phyloP scores from a whole-genome alignment of 2,329 filamentous ascomycete genomes.

The Pseudogymnoascus sp. region DNA sequence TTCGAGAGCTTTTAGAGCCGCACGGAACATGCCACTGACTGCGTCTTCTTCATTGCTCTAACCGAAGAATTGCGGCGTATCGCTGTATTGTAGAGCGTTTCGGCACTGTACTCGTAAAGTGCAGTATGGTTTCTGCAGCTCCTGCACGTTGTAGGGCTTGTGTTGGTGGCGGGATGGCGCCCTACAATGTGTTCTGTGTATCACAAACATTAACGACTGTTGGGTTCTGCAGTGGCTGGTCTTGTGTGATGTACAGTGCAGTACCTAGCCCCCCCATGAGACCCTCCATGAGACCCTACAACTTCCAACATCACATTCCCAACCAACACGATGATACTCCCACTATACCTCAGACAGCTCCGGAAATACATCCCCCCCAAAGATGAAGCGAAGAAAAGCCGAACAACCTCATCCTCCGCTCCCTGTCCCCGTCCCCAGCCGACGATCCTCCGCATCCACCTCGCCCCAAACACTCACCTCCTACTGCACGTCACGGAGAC shows the following conservation, averaged over 20 bases:
- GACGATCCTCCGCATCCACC: slow-evolving; percentile 1
- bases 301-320: neutral
- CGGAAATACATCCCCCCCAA: neutral
- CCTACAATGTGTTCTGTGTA: neutral
- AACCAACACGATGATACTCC: neutral
- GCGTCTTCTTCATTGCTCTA: neutral
- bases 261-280: neutral
- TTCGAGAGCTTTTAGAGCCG: neutral
- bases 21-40: neutral
- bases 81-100: neutral
- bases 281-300: neutral
- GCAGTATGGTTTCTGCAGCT: neutral
- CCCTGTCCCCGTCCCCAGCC: neutral
- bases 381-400: neutral
- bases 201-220: neutral
- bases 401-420: slow-evolving; percentile 4
- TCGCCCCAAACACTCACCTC: neutral
- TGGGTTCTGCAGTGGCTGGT: neutral
- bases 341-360: neutral
- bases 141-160: slow-evolving; percentile 2
- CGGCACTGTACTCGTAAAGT: neutral
- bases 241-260: neutral
- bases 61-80: neutral
- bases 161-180: neutral
- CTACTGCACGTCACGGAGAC: neutral